Evolutionary conservation across 2,329 filamentous ascomycete species (phyloP).

Genomic region (Pseudopyrenochaeta lycopersici): DNA sequence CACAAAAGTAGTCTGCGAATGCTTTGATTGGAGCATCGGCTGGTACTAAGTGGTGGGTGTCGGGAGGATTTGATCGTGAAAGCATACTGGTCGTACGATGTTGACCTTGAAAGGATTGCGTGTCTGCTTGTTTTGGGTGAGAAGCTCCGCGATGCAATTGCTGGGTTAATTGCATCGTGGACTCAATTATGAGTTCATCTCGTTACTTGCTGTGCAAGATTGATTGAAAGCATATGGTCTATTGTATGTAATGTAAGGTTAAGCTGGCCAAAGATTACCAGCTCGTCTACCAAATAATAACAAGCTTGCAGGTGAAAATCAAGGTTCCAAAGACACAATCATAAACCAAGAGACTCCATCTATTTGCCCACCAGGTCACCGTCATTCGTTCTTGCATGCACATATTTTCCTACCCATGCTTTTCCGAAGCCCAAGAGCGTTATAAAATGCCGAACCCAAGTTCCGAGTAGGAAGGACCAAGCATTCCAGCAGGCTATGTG

Average conservation of each 20-base stretch:
- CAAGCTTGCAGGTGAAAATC: not conserved
- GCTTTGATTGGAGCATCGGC: no score
- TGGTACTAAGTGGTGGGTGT: no score
- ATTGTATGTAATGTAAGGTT: not conserved
- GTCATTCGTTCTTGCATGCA: not conserved
- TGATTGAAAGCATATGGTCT: not conserved
- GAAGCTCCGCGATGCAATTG: not conserved
- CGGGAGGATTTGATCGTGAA: no score
- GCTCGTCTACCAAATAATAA: constrained; percentile 1
- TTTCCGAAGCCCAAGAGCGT: not conserved
- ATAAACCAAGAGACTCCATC: not conserved
- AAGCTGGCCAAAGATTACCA: not conserved
- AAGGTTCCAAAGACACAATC: not conserved
- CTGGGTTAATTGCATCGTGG: not conserved
- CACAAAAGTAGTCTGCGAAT: no score
- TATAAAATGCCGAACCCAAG: not conserved
- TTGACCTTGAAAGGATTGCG: not conserved
- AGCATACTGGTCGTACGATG: not conserved
- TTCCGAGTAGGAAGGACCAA: not conserved
- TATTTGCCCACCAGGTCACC: not conserved
- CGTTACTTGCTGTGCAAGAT: no score
- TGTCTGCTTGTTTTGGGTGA: not conserved
- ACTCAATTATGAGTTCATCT: no score
- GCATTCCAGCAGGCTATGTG: not conserved
- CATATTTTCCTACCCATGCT: not conserved